Evolutionary conservation across 371 early-diverging fungal genomes (phyloP).

Genomic region (Mortierella sp.): DNA sequence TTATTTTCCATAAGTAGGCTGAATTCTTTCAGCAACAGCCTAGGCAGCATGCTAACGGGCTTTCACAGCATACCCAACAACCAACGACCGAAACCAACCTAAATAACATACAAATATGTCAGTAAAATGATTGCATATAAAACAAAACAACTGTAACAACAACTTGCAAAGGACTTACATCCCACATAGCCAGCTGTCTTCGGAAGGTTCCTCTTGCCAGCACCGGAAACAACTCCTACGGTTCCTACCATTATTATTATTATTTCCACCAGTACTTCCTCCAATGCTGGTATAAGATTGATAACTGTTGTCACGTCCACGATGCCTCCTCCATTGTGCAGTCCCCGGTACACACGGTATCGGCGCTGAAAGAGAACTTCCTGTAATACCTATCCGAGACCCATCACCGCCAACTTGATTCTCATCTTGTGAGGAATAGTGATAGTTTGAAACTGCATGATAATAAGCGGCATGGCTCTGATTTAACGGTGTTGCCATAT

Average conservation of each 20-base stretch:
- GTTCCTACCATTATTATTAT: background rate
- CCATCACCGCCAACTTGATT: background rate
- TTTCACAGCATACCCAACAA: conserved; percentile 47
- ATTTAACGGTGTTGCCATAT: conserved; percentile 14
- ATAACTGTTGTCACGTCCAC: conserved; percentile 20
- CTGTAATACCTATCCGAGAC: background rate
- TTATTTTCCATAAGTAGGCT: no score
- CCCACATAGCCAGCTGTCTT: conserved; percentile 39
- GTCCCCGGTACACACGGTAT: conserved; percentile 18
- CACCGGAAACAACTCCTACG: conserved; percentile 12
- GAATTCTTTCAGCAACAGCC: conserved; percentile 18
- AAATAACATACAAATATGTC: background rate
- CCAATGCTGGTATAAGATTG: conserved; percentile 16
- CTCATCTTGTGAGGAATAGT: conserved; percentile 27
- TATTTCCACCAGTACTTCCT: background rate
- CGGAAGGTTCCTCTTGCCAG: conserved; percentile 3
- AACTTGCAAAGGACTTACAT: conserved; percentile 26
- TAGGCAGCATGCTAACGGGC: conserved; percentile 32
- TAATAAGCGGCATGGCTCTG: conserved; percentile 53
- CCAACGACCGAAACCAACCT: conserved; percentile 27
- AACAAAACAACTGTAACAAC: background rate
- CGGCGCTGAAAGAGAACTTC: background rate
- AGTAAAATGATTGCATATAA: background rate
- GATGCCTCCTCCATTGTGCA: conserved; percentile 27
- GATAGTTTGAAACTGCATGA: conserved; percentile 43